Conservation (phyloP, 192 early-diverging fungal species). For the Podila horticola region DNA sequence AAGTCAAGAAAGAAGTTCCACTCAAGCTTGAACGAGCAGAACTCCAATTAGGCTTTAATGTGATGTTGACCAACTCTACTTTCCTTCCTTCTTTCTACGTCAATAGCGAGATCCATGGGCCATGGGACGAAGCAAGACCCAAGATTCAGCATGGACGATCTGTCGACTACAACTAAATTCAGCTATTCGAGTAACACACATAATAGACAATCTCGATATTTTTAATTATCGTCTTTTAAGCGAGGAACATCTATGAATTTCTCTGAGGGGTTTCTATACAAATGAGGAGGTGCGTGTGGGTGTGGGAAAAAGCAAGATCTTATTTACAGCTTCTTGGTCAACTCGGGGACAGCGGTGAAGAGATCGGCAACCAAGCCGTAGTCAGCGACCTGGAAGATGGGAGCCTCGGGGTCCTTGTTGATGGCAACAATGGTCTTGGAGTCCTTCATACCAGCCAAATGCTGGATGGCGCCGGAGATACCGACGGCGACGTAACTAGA, state of each 20-base stretch:
- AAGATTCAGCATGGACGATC: slow-evolving; percentile 66
- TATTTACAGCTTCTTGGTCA: slow-evolving; percentile 87
- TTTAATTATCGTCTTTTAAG: not conserved
- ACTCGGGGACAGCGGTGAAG: slow-evolving; percentile 92
- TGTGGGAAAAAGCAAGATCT: not conserved
- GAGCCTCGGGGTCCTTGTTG: slow-evolving; percentile 99
- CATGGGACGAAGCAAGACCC: slow-evolving; percentile 95
- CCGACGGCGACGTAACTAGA: slow-evolving; percentile 95
- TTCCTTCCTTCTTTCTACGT: slow-evolving; percentile 15
- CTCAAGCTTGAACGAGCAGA: not conserved
- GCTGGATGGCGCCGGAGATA: slow-evolving; percentile 97
- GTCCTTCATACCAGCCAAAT: slow-evolving; percentile 99
- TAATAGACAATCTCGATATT: not conserved
- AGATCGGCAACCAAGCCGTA: slow-evolving; percentile 96
- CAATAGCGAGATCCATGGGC: slow-evolving; percentile 91
- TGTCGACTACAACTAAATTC: slow-evolving; percentile 32
- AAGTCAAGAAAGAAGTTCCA: slow-evolving; percentile 42
- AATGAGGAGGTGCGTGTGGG: not conserved
- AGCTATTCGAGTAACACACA: not conserved
- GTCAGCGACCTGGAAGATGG: slow-evolving; percentile 98
- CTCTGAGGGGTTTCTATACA: not conserved
- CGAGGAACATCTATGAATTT: no score
- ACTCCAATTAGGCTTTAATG: slow-evolving; percentile 2
- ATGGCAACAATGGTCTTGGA: slow-evolving; percentile 98
- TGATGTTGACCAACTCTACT: slow-evolving; percentile 3